Evolutionary conservation across 495 filamentous ascomycete genomes (phyloP), one percentile per base, ranked within the genome.

Genomic region (Daldinia decipiens): DNA sequence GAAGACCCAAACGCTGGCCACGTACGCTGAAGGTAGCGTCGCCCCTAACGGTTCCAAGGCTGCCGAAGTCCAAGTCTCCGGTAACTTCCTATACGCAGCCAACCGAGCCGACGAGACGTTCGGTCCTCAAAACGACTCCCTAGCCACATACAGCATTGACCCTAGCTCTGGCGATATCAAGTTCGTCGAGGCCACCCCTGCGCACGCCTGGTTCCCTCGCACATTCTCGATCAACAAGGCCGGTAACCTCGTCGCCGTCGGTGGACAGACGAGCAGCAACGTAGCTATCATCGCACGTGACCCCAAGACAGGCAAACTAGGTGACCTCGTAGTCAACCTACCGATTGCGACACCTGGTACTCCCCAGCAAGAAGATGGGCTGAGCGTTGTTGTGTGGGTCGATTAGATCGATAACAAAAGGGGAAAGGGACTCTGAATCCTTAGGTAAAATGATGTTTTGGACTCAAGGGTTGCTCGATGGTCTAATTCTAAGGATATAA

Each of bases 171-270:
- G 82, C 43, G 74, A 59, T 1, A 73, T 84, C 45, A 66, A 65
- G 13, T 82, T 74, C 62, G 59, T 79, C 39, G 80, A 83, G 70
- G 74, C 78, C 3, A 79, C 79, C 31, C 79, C 80, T 53, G 78
- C 79, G 53, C 78, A 82, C 73, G 71, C 79, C 4, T 81, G 81
- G 76, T 83, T 83, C 73, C 81, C 81, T 39, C 78, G 91, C 7
- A 88, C 88, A 3, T 87, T 93, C 76, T 82, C 82, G 12, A 80
- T 93, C 54, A 92, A 90, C 72, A 84, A 85, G 67, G 82, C 81
- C 0, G 90, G 90, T 0, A 82, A 84, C 61, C 70, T 91, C 52
- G 85, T 88, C 1, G 90, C 89, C 0, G 83, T 92, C 38, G 90
- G 88, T 5, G 83, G 90, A 36, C 89, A 92, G 80, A 84, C 82